These are phyloP conservation scores for Pleurotus sapidus DNA, from an alignment of 768 basidiomycete genomes.

Conservation along the genomic window DNA sequence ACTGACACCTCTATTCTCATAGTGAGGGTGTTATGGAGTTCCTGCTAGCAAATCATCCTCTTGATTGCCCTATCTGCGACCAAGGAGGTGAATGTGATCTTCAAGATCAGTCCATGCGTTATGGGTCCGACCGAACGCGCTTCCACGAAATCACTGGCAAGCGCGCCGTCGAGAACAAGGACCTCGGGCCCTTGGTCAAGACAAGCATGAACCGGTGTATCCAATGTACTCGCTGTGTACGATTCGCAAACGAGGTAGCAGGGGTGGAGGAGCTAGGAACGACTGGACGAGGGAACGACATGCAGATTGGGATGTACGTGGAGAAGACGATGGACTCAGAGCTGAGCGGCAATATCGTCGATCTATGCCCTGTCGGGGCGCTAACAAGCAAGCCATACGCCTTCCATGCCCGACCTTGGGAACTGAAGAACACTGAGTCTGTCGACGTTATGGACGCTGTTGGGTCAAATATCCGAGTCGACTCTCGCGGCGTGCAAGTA, in stretches of 20 bases:
- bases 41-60: slow-evolving; percentile 93
- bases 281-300: slow-evolving; percentile 94
- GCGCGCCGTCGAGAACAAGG: slow-evolving; percentile 97
- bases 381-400: slow-evolving; percentile 98
- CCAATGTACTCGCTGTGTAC: slow-evolving; percentile 98
- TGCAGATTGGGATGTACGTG: slow-evolving; percentile 98
- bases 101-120: slow-evolving; percentile 99
- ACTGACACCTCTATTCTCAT: slow-evolving; percentile 13
- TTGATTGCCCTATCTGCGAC: slow-evolving; percentile 98
- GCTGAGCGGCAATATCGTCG: slow-evolving; percentile 94
- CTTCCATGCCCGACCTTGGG: slow-evolving; percentile 97
- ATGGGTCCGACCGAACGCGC: slow-evolving; percentile 94
- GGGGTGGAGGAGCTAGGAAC: slow-evolving; percentile 97
- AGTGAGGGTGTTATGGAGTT: slow-evolving; percentile 99
- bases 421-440: slow-evolving; percentile 96
- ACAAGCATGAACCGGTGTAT: slow-evolving; percentile 99
- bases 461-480: slow-evolving; percentile 94
- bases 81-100: slow-evolving; percentile 99
- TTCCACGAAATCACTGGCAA: slow-evolving; percentile 99
- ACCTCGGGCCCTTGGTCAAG: slow-evolving; percentile 96
- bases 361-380: slow-evolving; percentile 97
- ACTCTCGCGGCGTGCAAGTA: slow-evolving; percentile 92
- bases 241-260: slow-evolving; percentile 98
- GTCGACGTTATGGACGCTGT: slow-evolving; percentile 94
- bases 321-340: slow-evolving; percentile 98